phyloP scores from a whole-genome alignment of 768 basidiomycete genomes.

The Amanita molliuscula region DNA sequence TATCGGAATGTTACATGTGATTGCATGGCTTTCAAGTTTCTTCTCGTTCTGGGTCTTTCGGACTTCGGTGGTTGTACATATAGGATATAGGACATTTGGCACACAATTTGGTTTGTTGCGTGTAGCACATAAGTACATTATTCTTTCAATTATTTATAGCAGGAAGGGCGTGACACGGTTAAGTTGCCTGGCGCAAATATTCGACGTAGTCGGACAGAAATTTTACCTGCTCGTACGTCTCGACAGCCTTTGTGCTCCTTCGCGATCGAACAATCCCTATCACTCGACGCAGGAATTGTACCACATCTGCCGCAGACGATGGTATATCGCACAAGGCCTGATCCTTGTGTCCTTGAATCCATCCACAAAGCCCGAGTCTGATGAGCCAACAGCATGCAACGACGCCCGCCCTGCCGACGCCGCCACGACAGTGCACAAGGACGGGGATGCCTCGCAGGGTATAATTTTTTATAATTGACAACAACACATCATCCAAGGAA shows the following conservation, averaged over 20 bases:
- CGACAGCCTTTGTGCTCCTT: slow-evolving; percentile 83
- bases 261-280: slow-evolving; percentile 66
- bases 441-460: slow-evolving; percentile 63
- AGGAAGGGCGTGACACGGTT: neutral
- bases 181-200: slow-evolving; percentile 27
- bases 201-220: slow-evolving; percentile 75
- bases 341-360: slow-evolving; percentile 25
- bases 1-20: slow-evolving; percentile 5
- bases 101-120: neutral
- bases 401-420: slow-evolving; percentile 88
- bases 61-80: slow-evolving; percentile 3
- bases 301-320: slow-evolving; percentile 22
- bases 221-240: slow-evolving; percentile 87
- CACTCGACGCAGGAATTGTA: slow-evolving; percentile 62
- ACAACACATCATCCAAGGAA: slow-evolving; percentile 56
- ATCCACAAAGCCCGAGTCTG: slow-evolving; percentile 83
- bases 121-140: neutral
- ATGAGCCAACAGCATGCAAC: slow-evolving; percentile 90
- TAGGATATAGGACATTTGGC: neutral
- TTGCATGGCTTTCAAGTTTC: neutral
- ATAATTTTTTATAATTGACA: slow-evolving; percentile 56
- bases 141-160: neutral
- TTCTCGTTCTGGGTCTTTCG: neutral
- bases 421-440: slow-evolving; percentile 88
- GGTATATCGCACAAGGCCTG: neutral